Evolutionary conservation across 176 grass and related monocot genomes (phyloP), one percentile per base, ranked within the genome.

Genomic region (Microstegium vimineum): DNA sequence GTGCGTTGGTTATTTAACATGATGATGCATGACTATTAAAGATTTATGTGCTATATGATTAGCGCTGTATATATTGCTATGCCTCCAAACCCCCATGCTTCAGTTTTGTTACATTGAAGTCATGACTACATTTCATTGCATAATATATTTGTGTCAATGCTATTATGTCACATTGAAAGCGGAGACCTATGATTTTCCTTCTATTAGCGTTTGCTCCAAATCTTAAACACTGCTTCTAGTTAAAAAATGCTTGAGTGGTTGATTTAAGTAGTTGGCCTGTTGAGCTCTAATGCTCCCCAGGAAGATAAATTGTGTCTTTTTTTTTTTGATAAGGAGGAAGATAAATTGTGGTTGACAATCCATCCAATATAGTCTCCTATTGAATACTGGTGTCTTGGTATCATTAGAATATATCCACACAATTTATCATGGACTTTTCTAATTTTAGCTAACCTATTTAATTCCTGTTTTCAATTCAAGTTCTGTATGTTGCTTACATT

Each of bases 401-500:
- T 57, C 7, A 40, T 32, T 4, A 10, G 66, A 61, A 28, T 70
- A 71, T 69, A 81, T 71, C 49, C 8, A 71, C 35, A 30, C 22
- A 4, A 51, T 68, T 71, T 72, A 15, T 72, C 49, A 72, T 82
- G 34, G 35, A 28, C 15, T 20, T 4, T 81, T 41, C 16, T 56
- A 15, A 27, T 27, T 3, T 68, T 42, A 23, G 5, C 37, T 12
- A 47, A 81, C 23, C 34, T 22, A 30, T 9, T 78, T 22, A n/a
- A 54, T 62, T 20, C 37, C n/a, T 46, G 16, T 46, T 69, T 80
- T 65, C 15, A 62, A 40, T 72, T 54, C 25, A 78, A 62, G 61
- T 56, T 61, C n/a, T 73, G 34, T 77, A 16, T 40, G 69, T 23
- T 85, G 82, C 66, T 89, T 80, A 86, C 69, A 37, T 46, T 66